Evolutionary conservation across 108 stramenopile genomes (phyloP).

Genomic region (Cyclotella kingstonii): DNA sequence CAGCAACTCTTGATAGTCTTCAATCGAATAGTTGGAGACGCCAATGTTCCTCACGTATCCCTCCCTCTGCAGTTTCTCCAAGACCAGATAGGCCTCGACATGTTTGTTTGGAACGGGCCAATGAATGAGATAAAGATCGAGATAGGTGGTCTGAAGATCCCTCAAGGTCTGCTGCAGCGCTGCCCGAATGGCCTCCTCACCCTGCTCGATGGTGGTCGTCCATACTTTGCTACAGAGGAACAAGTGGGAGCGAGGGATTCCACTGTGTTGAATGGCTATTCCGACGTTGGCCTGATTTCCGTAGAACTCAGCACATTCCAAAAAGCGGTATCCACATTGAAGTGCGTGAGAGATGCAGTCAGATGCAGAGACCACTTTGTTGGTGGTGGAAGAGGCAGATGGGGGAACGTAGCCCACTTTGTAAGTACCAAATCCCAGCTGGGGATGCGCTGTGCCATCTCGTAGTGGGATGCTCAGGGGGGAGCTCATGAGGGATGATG

Average conservation of each 20-base stretch:
- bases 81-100: conserved; percentile 79
- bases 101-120: conserved; percentile 92
- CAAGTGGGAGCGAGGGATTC: conserved; percentile 64
- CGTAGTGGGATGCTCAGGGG: conserved; percentile 70
- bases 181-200: conserved; percentile 64
- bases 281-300: conserved; percentile 86
- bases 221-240: conserved; percentile 92
- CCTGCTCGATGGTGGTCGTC: conserved; percentile 88
- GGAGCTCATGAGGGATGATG: no score
- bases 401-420: conserved; percentile 90
- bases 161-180: conserved; percentile 74
- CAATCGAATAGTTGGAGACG: conserved; percentile 70
- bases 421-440: conserved; percentile 90
- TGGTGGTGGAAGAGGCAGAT: conserved; percentile 54
- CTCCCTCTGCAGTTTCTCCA: conserved; percentile 53
- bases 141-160: conserved; percentile 79
- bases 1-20: conserved; percentile 84
- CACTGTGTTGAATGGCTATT: conserved; percentile 66
- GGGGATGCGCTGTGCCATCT: conserved; percentile 75
- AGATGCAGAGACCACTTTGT: conserved; percentile 40
- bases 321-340: conserved; percentile 72
- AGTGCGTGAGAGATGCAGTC: conserved; percentile 84
- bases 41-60: conserved; percentile 79
- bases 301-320: conserved; percentile 93
- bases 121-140: conserved; percentile 91